phyloP scores from a whole-genome alignment of 805 yeast species.

The Hanseniaspora hatyaiensis region DNA sequence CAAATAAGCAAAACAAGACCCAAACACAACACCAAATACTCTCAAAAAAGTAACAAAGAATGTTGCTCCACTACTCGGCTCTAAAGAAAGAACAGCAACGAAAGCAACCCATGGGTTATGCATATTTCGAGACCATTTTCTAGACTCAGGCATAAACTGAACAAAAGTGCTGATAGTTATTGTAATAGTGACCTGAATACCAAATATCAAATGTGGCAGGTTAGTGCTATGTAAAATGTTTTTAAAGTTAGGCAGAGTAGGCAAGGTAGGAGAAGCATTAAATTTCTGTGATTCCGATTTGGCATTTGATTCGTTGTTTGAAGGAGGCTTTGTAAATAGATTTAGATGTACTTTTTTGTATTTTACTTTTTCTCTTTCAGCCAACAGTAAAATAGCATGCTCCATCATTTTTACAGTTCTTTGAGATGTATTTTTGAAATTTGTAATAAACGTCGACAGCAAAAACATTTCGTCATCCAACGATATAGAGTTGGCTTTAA shows the following conservation, averaged over 20 bases:
- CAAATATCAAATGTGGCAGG: constrained; percentile 35
- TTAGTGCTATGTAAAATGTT: constrained; percentile 9
- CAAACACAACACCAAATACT: constrained; percentile 37
- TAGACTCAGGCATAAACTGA: constrained; percentile 37
- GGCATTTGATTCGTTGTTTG: constrained; percentile 12
- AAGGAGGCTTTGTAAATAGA: constrained; percentile 27
- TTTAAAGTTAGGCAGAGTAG: constrained; percentile 7
- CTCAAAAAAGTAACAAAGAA: constrained; percentile 38
- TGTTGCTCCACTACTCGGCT: constrained; percentile 42
- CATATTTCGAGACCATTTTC: constrained; percentile 39
- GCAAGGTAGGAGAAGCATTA: constrained; percentile 7
- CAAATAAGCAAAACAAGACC: constrained; percentile 41
- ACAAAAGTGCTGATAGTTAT: constrained; percentile 40
- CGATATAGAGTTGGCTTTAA: constrained; percentile 26
- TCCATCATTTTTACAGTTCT: constrained; percentile 28
- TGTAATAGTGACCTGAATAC: constrained; percentile 37
- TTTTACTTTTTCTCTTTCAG: constrained; percentile 28
- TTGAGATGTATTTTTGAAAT: constrained; percentile 34
- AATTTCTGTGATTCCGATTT: constrained; percentile 30
- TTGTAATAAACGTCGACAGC: constrained; percentile 39
- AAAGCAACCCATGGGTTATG: constrained; percentile 46
- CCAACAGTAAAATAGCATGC: constrained; percentile 26
- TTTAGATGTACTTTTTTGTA: constrained; percentile 29
- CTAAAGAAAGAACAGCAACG: constrained; percentile 39
- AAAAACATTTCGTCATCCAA: constrained; percentile 43